These are phyloP conservation scores for Lachnum nothofagi DNA, from an alignment of 2,329 filamentous ascomycete species.

Conservation along the genomic window DNA sequence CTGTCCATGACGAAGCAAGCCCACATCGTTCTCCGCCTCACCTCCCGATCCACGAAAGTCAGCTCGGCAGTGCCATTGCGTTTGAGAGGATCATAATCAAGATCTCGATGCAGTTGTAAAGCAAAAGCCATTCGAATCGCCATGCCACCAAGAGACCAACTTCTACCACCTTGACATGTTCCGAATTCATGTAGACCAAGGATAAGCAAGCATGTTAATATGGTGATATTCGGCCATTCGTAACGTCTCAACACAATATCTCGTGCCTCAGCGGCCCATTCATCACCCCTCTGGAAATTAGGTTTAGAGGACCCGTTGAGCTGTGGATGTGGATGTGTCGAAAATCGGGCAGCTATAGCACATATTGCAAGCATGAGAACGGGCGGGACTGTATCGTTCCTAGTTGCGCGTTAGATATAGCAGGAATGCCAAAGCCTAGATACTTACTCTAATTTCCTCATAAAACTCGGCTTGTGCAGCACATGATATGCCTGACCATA, in stretches of 20 bases:
- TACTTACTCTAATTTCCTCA: constrained; percentile 71
- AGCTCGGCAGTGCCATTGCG: constrained; percentile 59
- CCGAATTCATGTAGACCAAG: constrained; percentile 93
- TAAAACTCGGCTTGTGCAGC: constrained; percentile 94
- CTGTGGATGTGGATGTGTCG: constrained; percentile 77
- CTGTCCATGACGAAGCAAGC: constrained; percentile 96
- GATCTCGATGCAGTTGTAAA: constrained; percentile 84
- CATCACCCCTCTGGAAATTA: constrained; percentile 81
- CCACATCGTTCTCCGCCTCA: constrained; percentile 93
- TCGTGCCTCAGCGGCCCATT: constrained; percentile 83
- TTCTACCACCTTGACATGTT: constrained; percentile 90
- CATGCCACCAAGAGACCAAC: constrained; percentile 93
- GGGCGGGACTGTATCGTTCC: constrained; percentile 74
- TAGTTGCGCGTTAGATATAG: constrained; percentile 33
- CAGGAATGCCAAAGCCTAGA: background rate
- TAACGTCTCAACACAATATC: constrained; percentile 83
- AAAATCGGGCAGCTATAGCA: constrained; percentile 91
- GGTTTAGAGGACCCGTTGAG: too few relatives aligned
- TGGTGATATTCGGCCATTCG: constrained; percentile 93
- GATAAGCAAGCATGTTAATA: constrained; percentile 82
- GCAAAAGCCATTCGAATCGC: constrained; percentile 97
- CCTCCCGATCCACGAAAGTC: constrained; percentile 90
- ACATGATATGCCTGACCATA: constrained; percentile 95
- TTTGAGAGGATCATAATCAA: constrained; percentile 73
- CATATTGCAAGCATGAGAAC: constrained; percentile 92